Base-by-base conservation (phyloP, 805 yeast species). In the baker's yeast (Saccharomyces cerevisiae) region DNA sequence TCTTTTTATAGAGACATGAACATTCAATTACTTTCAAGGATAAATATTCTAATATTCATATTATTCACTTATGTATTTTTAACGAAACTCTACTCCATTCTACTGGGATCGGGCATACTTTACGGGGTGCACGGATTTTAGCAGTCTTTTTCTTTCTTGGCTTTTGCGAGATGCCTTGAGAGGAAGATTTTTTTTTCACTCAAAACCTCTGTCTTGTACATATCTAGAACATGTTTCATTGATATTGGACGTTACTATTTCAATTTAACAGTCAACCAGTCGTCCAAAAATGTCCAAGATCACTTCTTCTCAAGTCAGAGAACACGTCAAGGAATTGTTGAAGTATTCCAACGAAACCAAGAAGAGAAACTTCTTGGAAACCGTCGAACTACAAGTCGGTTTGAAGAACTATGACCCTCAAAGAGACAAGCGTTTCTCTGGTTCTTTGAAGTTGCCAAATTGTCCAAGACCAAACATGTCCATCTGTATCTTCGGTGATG, bases 391-490 rank as follows among this genome's bases (percentile, higher is more conserved):
- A 76, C 99, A 94, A 83, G 96, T 94, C 75, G 99, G 99, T 79
- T 85, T 94, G 72, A 94, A 94, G 91, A 94, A 94, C 96, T 94
- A 94, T 81, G 99, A 94, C 79, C 98, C 99, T 76, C 99, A 94
- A 84, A 91, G 99, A 89, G 99, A 94, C 82, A 94, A 94, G 91
- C 98, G 99, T 90, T 94, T 94, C 97, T 92, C 98, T 77, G 99
- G 99, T 82, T 75, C 98, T 75, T 85, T 94, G 81, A 94, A 85
- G 82, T 84, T 94, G 72, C 99, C 99, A 75, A 85, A 84, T 75
- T 96, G 95, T 68, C 99, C 99, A 83, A 95, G 99, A 85, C 99
- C 99, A 82, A 94, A 94, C 96, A 89, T 94, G 98, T 88, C 98
- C 80, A 79, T 94, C 83, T 94, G 99, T 82, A 90, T 94, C 77